These are phyloP conservation scores for Allium fistulosum DNA, from an alignment of 106 monocot genomes.

Conservation along the genomic window DNA sequence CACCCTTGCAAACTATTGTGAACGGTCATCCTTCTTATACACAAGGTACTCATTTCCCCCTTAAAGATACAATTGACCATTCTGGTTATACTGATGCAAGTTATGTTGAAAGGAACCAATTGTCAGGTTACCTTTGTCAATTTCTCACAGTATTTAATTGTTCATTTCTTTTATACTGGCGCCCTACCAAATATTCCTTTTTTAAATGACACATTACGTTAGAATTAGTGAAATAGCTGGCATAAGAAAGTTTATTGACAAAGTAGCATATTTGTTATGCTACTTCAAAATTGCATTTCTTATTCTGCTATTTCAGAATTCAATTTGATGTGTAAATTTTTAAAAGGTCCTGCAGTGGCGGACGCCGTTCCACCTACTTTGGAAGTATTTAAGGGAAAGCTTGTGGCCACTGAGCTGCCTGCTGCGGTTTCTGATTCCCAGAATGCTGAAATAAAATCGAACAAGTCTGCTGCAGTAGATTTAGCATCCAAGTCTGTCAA, in stretches of 20 bases:
- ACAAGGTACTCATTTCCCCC: background rate
- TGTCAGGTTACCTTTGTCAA: background rate
- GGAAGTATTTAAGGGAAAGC: background rate
- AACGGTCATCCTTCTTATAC: background rate
- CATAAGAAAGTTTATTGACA: slow-evolving; percentile 4
- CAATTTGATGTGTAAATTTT: slow-evolving; percentile 4
- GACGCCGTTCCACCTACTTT: background rate
- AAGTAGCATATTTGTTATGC: slow-evolving; percentile 2
- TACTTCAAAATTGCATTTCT: slow-evolving; percentile 2
- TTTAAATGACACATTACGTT: slow-evolving; percentile 1
- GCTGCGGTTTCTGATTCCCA: too few species aligned
- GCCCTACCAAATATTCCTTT: background rate
- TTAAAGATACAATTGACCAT: background rate
- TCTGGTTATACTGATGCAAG: background rate
- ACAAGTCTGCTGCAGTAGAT: background rate
- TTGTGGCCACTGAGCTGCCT: too few species aligned
- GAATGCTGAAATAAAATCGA: background rate
- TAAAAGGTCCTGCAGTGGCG: slow-evolving; percentile 4
- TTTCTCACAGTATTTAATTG: background rate
- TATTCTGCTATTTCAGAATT: slow-evolving; percentile 4
- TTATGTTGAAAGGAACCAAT: background rate
- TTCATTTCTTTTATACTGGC: slow-evolving; percentile 1
- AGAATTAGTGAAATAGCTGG: slow-evolving; percentile 11
- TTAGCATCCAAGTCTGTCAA: background rate
- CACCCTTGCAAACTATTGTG: background rate